Evolutionary conservation across 2,329 filamentous ascomycete species (phyloP), one percentile per base, ranked within the genome.

Genomic region (Fusarium chaquense): DNA sequence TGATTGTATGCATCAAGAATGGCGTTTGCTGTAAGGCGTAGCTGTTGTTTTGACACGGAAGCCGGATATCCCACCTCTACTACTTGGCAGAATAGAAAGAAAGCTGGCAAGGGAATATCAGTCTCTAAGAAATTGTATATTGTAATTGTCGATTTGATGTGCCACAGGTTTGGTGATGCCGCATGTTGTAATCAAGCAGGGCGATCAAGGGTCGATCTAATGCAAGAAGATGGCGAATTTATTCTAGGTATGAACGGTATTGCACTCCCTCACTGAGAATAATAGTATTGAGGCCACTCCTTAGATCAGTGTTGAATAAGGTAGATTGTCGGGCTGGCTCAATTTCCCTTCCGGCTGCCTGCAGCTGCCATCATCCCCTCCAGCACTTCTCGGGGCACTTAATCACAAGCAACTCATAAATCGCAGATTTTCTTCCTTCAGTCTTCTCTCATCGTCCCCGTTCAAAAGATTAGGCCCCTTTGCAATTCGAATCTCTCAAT

Each of bases 11-110:
- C 65, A 75, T 70, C 62, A 47, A 60, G 56, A 62, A 61, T 63
- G 73, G 73, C 71, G 73, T 75, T 75, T 65, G 46, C 46, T 65
- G 44, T 51, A 40, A 50, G 30, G 58, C 53, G 49, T 43, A 40
- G 40, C 45, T 59, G 54, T 59, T 53, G 28, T 59, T 58, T 57
- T 40, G 58, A 62, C 49, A 46, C 10, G 40, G 58, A 67, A 58
- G 52, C 24, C 40, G 55, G 44, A 73, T 63, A 72, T 67, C 62
- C 50, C 71, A 61, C 47, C 72, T 75, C 69, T 62, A 60, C 56
- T 65, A 24, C 57, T 56, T 63, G 35, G 36, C 49, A 64, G 22
- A 24, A 53, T 49, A 59, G 35, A 46, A 65, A 56, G 40, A 45
- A 50, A 52, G n/a, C 12, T 44, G 33, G 44, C 3, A 32, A 53